Conservation (phyloP, 495 filamentous ascomycete species). For the Diplogelasinospora grovesii region DNA sequence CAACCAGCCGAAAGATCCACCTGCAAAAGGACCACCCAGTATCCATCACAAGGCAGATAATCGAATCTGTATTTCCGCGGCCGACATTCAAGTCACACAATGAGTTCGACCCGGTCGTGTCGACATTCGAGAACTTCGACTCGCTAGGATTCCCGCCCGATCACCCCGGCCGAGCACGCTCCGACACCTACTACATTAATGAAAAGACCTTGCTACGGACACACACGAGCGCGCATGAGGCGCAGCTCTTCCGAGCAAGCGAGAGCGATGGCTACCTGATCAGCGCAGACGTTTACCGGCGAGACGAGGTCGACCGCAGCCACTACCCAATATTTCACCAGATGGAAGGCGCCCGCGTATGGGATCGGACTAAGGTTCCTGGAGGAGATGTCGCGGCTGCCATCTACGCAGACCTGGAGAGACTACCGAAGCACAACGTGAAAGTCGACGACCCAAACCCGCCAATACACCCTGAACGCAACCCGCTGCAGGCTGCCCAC, state of each 20-base stretch:
- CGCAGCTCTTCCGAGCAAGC: slow-evolving; percentile 72
- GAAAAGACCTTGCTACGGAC: slow-evolving; percentile 76
- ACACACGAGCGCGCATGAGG: slow-evolving; percentile 90
- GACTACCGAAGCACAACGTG: slow-evolving; percentile 65
- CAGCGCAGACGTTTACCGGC: slow-evolving; percentile 90
- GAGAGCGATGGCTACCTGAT: slow-evolving; percentile 77
- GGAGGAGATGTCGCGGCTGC: slow-evolving; percentile 54
- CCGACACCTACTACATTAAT: slow-evolving; percentile 96
- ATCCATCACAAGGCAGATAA: slow-evolving; percentile 80
- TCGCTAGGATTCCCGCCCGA: slow-evolving; percentile 85
- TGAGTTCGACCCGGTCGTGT: slow-evolving; percentile 75
- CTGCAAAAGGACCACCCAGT: slow-evolving; percentile 84
- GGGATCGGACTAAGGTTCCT: slow-evolving; percentile 62
- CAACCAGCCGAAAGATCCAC: slow-evolving; percentile 70
- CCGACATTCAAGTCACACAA: slow-evolving; percentile 72
- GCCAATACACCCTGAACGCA: slow-evolving; percentile 67
- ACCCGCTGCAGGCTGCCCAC: slow-evolving; percentile 68
- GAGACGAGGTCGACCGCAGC: slow-evolving; percentile 88
- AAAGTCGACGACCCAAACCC: slow-evolving; percentile 81
- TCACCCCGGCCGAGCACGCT: slow-evolving; percentile 80
- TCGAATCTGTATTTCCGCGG: slow-evolving; percentile 78
- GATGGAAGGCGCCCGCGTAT: slow-evolving; percentile 91
- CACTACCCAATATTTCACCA: slow-evolving; percentile 98
- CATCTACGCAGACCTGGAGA: slow-evolving; percentile 58
- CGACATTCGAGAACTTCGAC: slow-evolving; percentile 86